Evolutionary conservation across 2,329 filamentous ascomycete species (phyloP).

Genomic region (Bipolaris oryzae): DNA sequence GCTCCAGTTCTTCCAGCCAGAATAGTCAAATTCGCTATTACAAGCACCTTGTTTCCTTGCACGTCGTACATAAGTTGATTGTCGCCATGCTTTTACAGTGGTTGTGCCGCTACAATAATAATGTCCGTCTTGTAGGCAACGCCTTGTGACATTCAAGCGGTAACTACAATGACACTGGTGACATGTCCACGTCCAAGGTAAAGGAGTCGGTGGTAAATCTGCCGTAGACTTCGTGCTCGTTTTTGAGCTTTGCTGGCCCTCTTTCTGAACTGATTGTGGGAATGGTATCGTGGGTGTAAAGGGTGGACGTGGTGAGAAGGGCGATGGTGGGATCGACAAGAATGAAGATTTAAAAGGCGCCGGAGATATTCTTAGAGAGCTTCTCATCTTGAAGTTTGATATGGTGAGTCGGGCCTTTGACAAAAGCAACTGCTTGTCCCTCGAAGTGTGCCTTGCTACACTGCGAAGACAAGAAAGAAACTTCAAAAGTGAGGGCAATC

Average conservation of each 20-base stretch:
- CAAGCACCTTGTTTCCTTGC: constrained; percentile 51
- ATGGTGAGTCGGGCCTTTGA: background rate
- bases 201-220: constrained; percentile 28
- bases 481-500: background rate
- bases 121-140: constrained; percentile 62
- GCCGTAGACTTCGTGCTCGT: constrained; percentile 31
- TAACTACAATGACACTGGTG: constrained; percentile 58
- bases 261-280: background rate
- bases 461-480: background rate
- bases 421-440: background rate
- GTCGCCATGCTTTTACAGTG: constrained; percentile 43
- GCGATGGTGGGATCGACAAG: constrained; percentile 53
- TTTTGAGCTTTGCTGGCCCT: constrained; percentile 1
- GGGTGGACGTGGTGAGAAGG: constrained; percentile 49
- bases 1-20: constrained; percentile 57
- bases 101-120: constrained; percentile 59
- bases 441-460: background rate
- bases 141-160: constrained; percentile 56
- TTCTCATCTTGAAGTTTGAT: background rate
- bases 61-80: constrained; percentile 6
- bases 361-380: constrained; percentile 39
- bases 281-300: constrained; percentile 21
- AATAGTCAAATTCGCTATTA: constrained; percentile 59
- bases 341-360: constrained; percentile 52
- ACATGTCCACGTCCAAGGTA: constrained; percentile 61